Evolutionary conservation across 106 monocot species (phyloP), one percentile per base, ranked within the genome.

Genomic region (Dioscorea zingiberensis): DNA sequence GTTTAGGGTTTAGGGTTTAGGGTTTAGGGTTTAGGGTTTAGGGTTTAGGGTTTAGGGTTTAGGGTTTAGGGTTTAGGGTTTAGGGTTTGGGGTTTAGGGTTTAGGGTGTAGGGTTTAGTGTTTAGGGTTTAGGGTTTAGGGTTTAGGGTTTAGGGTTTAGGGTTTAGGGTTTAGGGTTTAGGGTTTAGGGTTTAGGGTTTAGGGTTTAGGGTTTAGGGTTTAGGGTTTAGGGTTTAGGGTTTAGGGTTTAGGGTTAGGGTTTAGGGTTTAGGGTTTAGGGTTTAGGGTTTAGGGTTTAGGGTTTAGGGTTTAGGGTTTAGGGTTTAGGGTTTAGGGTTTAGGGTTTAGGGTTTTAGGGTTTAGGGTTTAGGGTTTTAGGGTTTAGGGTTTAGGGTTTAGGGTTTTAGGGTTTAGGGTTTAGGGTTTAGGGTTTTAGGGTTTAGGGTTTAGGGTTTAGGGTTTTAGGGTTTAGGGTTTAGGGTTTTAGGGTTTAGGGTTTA

Each of bases 311-410:
- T 71, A 71, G 71, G 71, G 71, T 64, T 63, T 63, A 71, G 71
- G 71, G 71, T 71, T 71, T 71, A 63, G 71, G 71, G 71, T 62
- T 71, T 71, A 63, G 71, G 71, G 71, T 71, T 71, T 71, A 63
- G 46, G 62, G 61, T 59, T 69, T 58, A 44, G 38, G 71, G 71
- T 60, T 59, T 60, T 70, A 47, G 47, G 62, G 71, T 60, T 63
- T 71, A 60, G 47, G 71, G 71, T 60, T 67, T 63, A 60, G 47
- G 71, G 71, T 60, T 71, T 63, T 60, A 60, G 60, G 70, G 70
- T 47, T 70, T 70, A n/a, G n/a, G n/a, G n/a, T 72, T 72, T 55
- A 63, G 71, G 71, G 62, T 71, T 71, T 54, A 54, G 71, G 71
- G 62, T n/a, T 63, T 71, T 63, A 54, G 71, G 71, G 62, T 71